A percentile compares a stretch with the other conserved stretches of the same genome.
Conservation (phyloP, 805 yeast species). For the Ogataea sp. region DNA sequence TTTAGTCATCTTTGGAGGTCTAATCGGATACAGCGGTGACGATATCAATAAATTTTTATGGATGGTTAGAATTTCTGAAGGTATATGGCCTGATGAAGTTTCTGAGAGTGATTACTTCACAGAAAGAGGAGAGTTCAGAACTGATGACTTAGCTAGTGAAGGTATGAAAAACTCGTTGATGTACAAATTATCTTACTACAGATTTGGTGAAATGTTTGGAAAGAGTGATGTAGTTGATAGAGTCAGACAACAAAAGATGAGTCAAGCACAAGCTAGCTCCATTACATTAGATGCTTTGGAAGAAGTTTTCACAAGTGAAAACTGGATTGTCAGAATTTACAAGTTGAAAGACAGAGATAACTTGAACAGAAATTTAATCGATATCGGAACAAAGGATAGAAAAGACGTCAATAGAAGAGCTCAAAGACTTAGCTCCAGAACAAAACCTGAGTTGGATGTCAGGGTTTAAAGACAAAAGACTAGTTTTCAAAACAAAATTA, state of each 20-base stretch:
- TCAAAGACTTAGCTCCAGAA: constrained; percentile 18
- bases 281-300: constrained; percentile 74
- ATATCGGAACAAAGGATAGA: constrained; percentile 47
- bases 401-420: constrained; percentile 15
- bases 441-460: constrained; percentile 23
- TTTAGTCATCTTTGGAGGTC: constrained; percentile 88
- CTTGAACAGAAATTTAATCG: constrained; percentile 69
- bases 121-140: constrained; percentile 76
- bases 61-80: constrained; percentile 99
- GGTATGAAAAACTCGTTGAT: constrained; percentile 85
- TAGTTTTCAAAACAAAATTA: too few relatives aligned
- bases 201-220: constrained; percentile 65
- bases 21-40: constrained; percentile 90
- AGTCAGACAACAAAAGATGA: constrained; percentile 68
- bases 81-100: constrained; percentile 99
- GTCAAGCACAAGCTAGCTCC: constrained; percentile 17
- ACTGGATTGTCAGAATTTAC: constrained; percentile 94
- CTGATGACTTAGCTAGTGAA: constrained; percentile 73
- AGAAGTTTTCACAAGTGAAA: constrained; percentile 91
- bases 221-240: constrained; percentile 67
- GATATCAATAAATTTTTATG: constrained; percentile 94
- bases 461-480: constrained; percentile 11
- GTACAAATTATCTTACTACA: constrained; percentile 92
- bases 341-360: constrained; percentile 84
- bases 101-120: constrained; percentile 80